Percentiles rank a stretch among this genome's conserved stretches.
Evolutionary conservation across 306 rosid genomes (phyloP).

Genomic region (Arachis hypogaea): DNA sequence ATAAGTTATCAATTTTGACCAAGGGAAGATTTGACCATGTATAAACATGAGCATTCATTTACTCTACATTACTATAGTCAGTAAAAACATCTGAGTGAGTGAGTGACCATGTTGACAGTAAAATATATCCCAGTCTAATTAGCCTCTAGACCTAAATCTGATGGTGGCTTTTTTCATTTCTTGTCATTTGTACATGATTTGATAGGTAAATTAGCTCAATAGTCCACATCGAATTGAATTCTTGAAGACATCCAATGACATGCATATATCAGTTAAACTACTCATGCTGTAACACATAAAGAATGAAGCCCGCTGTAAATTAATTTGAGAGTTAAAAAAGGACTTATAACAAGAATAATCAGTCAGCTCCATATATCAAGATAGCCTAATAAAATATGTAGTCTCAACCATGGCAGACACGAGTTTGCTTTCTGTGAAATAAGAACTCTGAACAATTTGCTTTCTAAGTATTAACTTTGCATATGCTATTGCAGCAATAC

Average conservation of each 20-base stretch:
- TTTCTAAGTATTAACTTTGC: not conserved
- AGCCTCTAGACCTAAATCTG: not conserved
- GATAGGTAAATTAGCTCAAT: not conserved
- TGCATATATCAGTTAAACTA: not conserved
- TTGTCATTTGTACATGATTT: not conserved
- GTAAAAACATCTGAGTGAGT: not conserved
- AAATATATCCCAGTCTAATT: not conserved
- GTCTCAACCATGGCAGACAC: slow-evolving; percentile 4
- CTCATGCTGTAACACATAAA: not conserved
- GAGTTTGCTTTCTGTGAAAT: not conserved
- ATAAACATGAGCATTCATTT: not conserved
- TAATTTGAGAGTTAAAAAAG: not conserved
- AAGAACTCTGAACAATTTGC: not conserved
- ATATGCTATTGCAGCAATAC: not conserved
- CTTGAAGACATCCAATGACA: not conserved
- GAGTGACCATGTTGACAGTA: not conserved
- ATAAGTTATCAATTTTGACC: not conserved
- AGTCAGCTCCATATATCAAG: not conserved
- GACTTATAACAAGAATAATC: slow-evolving; percentile 15
- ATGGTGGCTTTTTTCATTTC: not conserved
- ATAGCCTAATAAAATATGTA: not conserved
- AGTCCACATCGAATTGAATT: not conserved
- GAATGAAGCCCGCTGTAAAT: too few relatives aligned
- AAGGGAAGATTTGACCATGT: not conserved
- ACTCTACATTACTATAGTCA: not conserved